Evolutionary conservation across 495 filamentous ascomycete genomes (phyloP).

Genomic region (Talaromyces liani): DNA sequence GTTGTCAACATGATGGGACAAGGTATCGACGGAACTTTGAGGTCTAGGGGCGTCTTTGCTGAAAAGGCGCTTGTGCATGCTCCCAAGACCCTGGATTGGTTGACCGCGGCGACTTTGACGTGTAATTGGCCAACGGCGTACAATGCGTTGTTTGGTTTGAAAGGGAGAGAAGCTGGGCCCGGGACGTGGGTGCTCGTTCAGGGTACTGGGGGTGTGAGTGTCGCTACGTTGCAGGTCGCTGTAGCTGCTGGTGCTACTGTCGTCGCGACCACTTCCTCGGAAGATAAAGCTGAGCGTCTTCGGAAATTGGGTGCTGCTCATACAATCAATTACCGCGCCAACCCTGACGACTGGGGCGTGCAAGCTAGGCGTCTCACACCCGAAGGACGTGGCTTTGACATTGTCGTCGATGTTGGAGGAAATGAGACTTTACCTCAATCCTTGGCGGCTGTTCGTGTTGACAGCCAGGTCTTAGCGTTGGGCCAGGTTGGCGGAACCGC

Average conservation of each 20-base stretch:
- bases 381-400: slow-evolving; percentile 43
- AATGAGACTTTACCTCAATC: slow-evolving; percentile 30
- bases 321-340: slow-evolving; percentile 53
- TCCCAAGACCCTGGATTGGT: slow-evolving; percentile 16
- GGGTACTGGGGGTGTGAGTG: slow-evolving; percentile 64
- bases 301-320: slow-evolving; percentile 42
- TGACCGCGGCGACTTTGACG: slow-evolving; percentile 20
- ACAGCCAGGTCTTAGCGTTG: slow-evolving; percentile 35
- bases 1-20: slow-evolving; percentile 6
- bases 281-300: slow-evolving; percentile 49
- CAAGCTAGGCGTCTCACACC: slow-evolving; percentile 46
- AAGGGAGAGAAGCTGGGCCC: slow-evolving; percentile 36
- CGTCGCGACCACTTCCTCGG: slow-evolving; percentile 62
- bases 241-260: slow-evolving; percentile 63
- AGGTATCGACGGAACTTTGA: slow-evolving; percentile 32
- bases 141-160: slow-evolving; percentile 55
- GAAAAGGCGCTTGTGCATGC: slow-evolving; percentile 55
- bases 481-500: slow-evolving; percentile 27
- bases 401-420: slow-evolving; percentile 50
- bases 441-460: slow-evolving; percentile 25
- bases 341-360: slow-evolving; percentile 51
- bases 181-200: slow-evolving; percentile 32
- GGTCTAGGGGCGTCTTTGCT: slow-evolving; percentile 64
- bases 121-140: slow-evolving; percentile 20
- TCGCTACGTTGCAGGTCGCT: slow-evolving; percentile 66